Evolutionary conservation across 139 green algal species (phyloP).

Genomic region (Microglena sp.): DNA sequence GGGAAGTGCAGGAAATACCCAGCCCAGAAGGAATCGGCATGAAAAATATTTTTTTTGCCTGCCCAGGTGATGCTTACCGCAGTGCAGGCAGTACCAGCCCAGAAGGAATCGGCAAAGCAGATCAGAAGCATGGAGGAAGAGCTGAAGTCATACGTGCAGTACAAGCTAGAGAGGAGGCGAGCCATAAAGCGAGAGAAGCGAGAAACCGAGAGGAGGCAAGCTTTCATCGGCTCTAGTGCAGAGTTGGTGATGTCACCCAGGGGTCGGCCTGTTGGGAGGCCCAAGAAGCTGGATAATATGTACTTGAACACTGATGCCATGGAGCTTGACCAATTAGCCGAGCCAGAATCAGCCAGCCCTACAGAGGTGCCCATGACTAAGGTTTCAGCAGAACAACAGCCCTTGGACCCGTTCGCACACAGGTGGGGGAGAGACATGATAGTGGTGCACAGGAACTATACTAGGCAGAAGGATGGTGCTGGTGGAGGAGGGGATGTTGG

Average conservation of each 20-base stretch:
- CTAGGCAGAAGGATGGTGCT: too few relatives aligned
- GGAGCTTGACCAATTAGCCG: not conserved
- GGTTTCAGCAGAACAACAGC: not conserved
- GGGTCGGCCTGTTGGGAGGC: not conserved
- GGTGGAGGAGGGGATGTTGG: too few relatives aligned
- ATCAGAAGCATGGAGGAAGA: conserved; percentile 31
- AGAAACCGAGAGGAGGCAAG: conserved; percentile 47
- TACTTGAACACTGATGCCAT: not conserved
- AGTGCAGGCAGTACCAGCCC: conserved; percentile 40
- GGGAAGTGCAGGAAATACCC: too few relatives aligned
- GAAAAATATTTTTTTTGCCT: too few relatives aligned
- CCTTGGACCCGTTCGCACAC: not conserved
- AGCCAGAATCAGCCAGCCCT: too few relatives aligned
- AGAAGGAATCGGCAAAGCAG: conserved; percentile 21
- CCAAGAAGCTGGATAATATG: not conserved
- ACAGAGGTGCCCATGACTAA: not conserved
- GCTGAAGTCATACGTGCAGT: conserved; percentile 41
- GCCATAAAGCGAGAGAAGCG: conserved; percentile 50
- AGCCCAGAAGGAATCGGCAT: too few relatives aligned
- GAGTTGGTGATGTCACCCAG: not conserved
- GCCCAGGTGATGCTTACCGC: too few relatives aligned
- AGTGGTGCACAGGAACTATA: too few relatives aligned
- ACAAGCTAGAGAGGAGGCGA: conserved; percentile 51
- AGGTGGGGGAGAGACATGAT: not conserved
- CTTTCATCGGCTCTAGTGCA: conserved; percentile 5